phyloP scores from a whole-genome alignment of 345 rosid species.

The Brassica cretica region DNA sequence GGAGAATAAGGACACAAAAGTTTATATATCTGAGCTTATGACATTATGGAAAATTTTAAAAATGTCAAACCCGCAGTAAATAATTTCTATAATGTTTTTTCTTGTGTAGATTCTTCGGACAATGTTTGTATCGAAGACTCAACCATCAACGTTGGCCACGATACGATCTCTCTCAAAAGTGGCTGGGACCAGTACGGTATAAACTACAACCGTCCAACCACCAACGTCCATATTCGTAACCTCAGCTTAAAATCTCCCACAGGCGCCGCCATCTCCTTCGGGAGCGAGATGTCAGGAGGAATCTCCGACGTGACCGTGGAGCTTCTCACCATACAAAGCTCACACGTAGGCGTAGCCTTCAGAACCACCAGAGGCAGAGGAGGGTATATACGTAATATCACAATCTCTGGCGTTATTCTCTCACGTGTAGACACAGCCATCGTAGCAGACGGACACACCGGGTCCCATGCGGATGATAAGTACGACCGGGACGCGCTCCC shows the following conservation, averaged over 20 bases:
- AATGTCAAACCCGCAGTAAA: too few species aligned
- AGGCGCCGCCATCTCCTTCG: constrained; percentile 77
- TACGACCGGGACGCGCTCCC: constrained; percentile 76
- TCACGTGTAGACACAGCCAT: constrained; percentile 47
- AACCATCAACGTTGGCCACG: constrained; percentile 67
- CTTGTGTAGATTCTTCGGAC: constrained; percentile 75
- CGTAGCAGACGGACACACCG: constrained; percentile 56
- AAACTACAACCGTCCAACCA: constrained; percentile 65
- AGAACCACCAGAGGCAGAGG: constrained; percentile 83
- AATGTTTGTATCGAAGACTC: constrained; percentile 82
- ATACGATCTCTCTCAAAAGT: constrained; percentile 76
- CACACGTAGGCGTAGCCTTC: constrained; percentile 61
- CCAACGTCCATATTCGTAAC: constrained; percentile 56
- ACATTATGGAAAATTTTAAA: too few species aligned
- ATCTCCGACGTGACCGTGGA: constrained; percentile 62
- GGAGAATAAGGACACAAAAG: too few species aligned
- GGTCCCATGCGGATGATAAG: constrained; percentile 73
- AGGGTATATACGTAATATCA: constrained; percentile 67
- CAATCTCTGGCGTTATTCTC: constrained; percentile 51
- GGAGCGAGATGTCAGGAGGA: constrained; percentile 98
- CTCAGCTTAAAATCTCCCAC: constrained; percentile 67
- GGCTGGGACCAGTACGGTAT: constrained; percentile 98
- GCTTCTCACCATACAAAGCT: constrained; percentile 47
- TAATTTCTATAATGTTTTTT: neutral
- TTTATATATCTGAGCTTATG: too few species aligned